Evolutionary conservation across 1,284 basidiomycete genomes (phyloP).

Genomic region (Leccinum fuscescens): DNA sequence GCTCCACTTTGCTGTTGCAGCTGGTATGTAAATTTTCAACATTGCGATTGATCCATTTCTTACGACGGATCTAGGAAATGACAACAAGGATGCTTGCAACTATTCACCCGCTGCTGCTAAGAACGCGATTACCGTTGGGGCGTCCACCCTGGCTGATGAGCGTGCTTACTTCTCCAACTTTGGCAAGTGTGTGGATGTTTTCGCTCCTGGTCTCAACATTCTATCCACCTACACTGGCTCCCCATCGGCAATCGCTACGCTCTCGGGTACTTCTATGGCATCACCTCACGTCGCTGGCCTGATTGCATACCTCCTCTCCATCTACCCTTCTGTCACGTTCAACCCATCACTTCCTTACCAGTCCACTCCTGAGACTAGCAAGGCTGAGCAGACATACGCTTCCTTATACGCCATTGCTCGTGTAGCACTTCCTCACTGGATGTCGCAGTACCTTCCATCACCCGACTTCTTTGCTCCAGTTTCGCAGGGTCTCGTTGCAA

Average conservation of each 20-base stretch:
- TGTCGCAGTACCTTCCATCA: slow-evolving; percentile 56
- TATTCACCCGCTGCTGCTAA: slow-evolving; percentile 79
- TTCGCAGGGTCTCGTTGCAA: slow-evolving; percentile 39
- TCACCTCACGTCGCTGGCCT: slow-evolving; percentile 72
- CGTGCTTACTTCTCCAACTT: slow-evolving; percentile 89
- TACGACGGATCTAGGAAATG: slow-evolving; percentile 44
- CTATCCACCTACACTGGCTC: slow-evolving; percentile 74
- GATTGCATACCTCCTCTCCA: slow-evolving; percentile 81
- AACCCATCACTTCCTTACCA: slow-evolving; percentile 42
- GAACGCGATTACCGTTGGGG: slow-evolving; percentile 84
- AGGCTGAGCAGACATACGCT: slow-evolving; percentile 29
- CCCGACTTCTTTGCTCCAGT: slow-evolving; percentile 48
- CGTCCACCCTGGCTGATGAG: slow-evolving; percentile 77
- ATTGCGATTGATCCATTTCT: background rate
- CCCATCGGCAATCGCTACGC: slow-evolving; percentile 57
- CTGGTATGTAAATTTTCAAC: slow-evolving; percentile 55
- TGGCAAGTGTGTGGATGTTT: slow-evolving; percentile 79
- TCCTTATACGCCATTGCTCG: slow-evolving; percentile 55
- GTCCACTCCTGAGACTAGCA: slow-evolving; percentile 18
- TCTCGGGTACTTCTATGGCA: slow-evolving; percentile 76
- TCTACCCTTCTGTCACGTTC: slow-evolving; percentile 68
- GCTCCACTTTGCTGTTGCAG: slow-evolving; percentile 94
- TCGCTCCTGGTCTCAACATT: slow-evolving; percentile 82
- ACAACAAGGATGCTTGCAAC: slow-evolving; percentile 73
- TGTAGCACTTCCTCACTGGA: slow-evolving; percentile 58